Evolutionary conservation across 2,329 filamentous ascomycete genomes (phyloP).

Genomic region (Fusarium longipes): DNA sequence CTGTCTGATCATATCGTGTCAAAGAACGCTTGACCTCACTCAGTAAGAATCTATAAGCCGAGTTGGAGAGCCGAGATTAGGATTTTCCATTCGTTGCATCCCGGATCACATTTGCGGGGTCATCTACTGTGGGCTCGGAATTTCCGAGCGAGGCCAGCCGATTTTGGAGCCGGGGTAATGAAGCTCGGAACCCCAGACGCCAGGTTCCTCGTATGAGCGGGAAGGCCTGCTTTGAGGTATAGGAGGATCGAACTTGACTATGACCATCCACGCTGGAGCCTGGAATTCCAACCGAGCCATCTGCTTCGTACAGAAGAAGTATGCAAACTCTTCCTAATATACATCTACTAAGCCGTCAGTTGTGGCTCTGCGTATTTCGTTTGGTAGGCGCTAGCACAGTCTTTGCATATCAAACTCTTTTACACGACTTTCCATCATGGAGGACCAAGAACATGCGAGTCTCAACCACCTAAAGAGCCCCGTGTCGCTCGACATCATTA

Average conservation of each 20-base stretch:
- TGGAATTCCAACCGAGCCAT: not conserved
- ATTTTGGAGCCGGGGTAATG: too few relatives aligned
- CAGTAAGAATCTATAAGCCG: not conserved
- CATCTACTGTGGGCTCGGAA: not conserved
- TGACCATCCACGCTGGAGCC: not conserved
- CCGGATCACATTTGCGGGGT: not conserved
- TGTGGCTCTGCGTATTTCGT: not conserved
- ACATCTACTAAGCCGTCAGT: not conserved
- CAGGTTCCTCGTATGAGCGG: not conserved
- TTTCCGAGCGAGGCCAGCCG: not conserved
- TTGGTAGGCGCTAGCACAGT: not conserved
- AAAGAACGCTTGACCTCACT: not conserved
- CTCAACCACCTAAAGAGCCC: not conserved
- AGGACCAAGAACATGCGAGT: not conserved
- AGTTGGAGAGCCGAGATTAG: not conserved
- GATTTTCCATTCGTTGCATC: not conserved
- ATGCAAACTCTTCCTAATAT: not conserved
- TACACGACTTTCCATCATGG: not conserved
- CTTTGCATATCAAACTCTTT: not conserved
- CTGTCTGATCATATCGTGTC: not conserved
- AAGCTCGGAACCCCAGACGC: not conserved
- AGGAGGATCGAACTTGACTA: not conserved
- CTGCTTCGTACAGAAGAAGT: not conserved
- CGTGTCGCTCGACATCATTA: slow-evolving; percentile 50
- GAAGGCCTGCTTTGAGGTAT: not conserved